Base-by-base conservation (phyloP, 805 yeast genomes). In the Brettanomyces sp. region DNA sequence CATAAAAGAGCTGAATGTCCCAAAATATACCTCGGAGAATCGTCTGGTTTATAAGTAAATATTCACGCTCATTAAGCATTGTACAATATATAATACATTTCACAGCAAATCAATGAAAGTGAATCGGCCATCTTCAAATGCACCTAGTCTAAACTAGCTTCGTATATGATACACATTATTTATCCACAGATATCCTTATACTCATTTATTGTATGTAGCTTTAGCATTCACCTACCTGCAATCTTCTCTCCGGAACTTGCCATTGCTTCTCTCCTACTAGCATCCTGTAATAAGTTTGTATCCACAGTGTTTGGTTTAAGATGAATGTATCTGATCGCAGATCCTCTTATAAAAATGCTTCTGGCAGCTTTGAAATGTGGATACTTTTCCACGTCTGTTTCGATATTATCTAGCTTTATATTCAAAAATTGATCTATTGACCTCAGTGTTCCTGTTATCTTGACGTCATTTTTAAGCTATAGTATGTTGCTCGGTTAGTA, bases 341-440 rank as follows among this genome's bases (percentile, higher is more conserved):
- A 89, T 18, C 99, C 99, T 73, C 99, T 85, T 47, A 93, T 82
- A 62, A 93, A 93, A 55, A 93, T 73, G 58, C 86, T 89, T 67
- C 86, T 85, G 39, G 91, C 95, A 0, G 97, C 82, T 39, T 70
- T 63, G 57, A 93, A 73, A 62, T 93, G 97, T 47, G 99, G 99
- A 62, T 86, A 91, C 59, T 82, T 80, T 33, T 52, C 50, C 13
- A 56, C 54, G 39, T 54, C 53, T 6, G 64, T 56, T 45, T 80
- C 69, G 47, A 91, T 83, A 65, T 89, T 83, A 62, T 93, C 98
- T 51, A 93, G 73, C 67, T 91, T 91, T 59, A 93, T 70, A 66
- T 93, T 93, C 63, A 91, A 77, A 63, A 75, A 93, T 67, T 93
- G 99, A 64, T 93, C 99, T 40, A 95, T 96, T 4, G 98, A 88